A percentile compares a stretch with the other conserved stretches of the same genome.
These are phyloP conservation scores for Spergularia bocconei DNA, from an alignment of 148 eudicot genomes.

Conservation along the genomic window DNA sequence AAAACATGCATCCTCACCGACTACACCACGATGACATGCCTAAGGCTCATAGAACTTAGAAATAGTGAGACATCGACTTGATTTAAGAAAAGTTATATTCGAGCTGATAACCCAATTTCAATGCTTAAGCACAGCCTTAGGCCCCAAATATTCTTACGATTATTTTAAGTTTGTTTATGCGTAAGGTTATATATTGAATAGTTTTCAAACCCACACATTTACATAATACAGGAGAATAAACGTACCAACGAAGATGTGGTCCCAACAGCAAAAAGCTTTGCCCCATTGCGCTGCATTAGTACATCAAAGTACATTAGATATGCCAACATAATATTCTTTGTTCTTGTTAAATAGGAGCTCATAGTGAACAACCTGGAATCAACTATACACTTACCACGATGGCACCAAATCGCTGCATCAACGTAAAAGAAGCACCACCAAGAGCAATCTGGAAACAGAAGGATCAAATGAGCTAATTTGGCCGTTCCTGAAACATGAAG, in stretches of 20 bases:
- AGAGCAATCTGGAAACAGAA: slow-evolving; percentile 58
- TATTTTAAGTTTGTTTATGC: background rate
- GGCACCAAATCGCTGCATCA: slow-evolving; percentile 81
- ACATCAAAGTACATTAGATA: background rate
- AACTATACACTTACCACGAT: slow-evolving; percentile 55
- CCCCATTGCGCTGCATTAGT: slow-evolving; percentile 74
- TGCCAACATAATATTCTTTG: background rate
- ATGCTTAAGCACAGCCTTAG: background rate
- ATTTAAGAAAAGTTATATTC: background rate
- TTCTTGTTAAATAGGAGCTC: background rate
- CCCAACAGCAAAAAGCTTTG: slow-evolving; percentile 91
- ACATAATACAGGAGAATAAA: background rate
- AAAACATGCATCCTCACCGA: background rate
- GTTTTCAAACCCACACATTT: background rate
- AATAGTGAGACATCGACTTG: background rate
- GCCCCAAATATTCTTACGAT: background rate
- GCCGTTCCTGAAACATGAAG: background rate
- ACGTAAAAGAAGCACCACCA: slow-evolving; percentile 73
- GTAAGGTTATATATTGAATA: background rate
- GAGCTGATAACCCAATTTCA: slow-evolving; percentile 4
- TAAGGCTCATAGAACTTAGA: background rate
- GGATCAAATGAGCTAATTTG: slow-evolving; percentile 15
- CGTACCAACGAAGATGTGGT: slow-evolving; percentile 88
- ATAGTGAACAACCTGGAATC: background rate
- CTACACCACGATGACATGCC: background rate